Percentiles rank a stretch among this genome's conserved stretches.
Evolutionary conservation across 2,329 filamentous ascomycete species (phyloP).

Genomic region (Thielaviopsis populi): DNA sequence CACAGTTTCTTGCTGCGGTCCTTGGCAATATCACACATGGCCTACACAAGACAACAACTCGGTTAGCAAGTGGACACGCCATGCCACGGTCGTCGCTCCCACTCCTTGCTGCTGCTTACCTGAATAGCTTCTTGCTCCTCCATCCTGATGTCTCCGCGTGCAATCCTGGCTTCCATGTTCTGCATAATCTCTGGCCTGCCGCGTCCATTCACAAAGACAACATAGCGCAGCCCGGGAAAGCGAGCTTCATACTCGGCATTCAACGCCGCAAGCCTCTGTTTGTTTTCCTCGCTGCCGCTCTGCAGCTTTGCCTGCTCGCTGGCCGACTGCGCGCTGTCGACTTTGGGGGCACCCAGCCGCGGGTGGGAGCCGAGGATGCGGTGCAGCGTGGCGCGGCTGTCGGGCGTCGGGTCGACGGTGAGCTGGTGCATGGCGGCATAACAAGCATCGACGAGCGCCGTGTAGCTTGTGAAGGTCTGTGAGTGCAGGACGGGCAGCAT

Average conservation of each 20-base stretch:
- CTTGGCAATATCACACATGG: conserved; percentile 82
- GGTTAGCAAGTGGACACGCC: conserved; percentile 17
- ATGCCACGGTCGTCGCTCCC: background rate
- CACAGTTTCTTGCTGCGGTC: conserved; percentile 56
- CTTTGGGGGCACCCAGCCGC: conserved; percentile 63
- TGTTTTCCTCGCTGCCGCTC: conserved; percentile 39
- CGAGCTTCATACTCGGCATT: conserved; percentile 66
- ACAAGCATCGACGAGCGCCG: conserved; percentile 51
- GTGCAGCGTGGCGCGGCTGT: conserved; percentile 39
- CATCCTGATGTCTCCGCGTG: conserved; percentile 44
- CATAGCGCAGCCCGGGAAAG: conserved; percentile 74
- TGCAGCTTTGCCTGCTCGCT: conserved; percentile 69
- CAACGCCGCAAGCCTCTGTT: conserved; percentile 40
- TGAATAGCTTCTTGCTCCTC: conserved; percentile 63
- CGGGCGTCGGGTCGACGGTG: conserved; percentile 38
- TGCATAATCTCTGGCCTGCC: conserved; percentile 59
- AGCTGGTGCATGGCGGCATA: conserved; percentile 37
- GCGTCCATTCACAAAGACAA: conserved; percentile 82
- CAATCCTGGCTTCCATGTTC: conserved; percentile 65
- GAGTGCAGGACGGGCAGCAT: conserved; percentile 50
- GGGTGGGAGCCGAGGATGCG: conserved; percentile 69
- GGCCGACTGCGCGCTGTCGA: conserved; percentile 68
- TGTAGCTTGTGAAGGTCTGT: conserved; percentile 48
- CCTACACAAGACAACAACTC: conserved; percentile 35
- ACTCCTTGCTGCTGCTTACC: conserved; percentile 32